Base-by-base conservation (phyloP, 2,329 filamentous ascomycete species). In the Xylariaceae sp. region DNA sequence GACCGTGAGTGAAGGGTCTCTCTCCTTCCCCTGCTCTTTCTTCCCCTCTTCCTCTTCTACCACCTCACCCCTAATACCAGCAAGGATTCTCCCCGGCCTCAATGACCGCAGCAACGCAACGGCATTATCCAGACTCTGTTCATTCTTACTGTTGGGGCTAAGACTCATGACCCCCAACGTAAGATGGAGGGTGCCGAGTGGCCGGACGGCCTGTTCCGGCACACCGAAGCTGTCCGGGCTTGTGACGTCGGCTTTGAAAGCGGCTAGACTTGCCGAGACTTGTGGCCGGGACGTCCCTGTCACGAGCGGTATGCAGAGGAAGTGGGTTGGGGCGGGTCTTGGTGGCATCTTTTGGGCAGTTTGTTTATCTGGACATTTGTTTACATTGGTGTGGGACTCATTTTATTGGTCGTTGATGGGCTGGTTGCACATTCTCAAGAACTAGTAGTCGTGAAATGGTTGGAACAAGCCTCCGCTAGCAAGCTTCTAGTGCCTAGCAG, bases 161-260 rank as follows among this genome's bases (percentile, higher is more conserved):
- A 95, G 75, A 53, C 78, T 85, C 86, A 96, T 91, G 1, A 94
- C 86, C 0, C 90, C 91, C 0, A 96, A 73, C 0, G 91, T 96
- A 3, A 95, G 71, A 66, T 97, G 92, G 38, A 96, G 67, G 1
- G 89, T 90, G 1, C 88, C 87, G 0, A 88, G 67, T 0, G 89
- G 89, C 22, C 90, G 74, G 40, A 95, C 70, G 2, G 89, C 88
- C 44, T 76, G 76, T 23, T 71, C 63, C 0, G 86, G 85, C 8
- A 92, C 68, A 5, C 71, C 70, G 48, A 69, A 66, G 52, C 69
- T 64, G 46, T 67, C 58, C 41, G 67, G 55, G 45, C 63, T 66
- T 1, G 71, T 72, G 25, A 85, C 75, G 50, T 84, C 77, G 22
- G 76, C 67, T 46, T 70, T 74, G 62, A 94, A 91, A 6, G 71